Conservation (phyloP, 164 flowering plant genomes). For the Malania oleifera region DNA sequence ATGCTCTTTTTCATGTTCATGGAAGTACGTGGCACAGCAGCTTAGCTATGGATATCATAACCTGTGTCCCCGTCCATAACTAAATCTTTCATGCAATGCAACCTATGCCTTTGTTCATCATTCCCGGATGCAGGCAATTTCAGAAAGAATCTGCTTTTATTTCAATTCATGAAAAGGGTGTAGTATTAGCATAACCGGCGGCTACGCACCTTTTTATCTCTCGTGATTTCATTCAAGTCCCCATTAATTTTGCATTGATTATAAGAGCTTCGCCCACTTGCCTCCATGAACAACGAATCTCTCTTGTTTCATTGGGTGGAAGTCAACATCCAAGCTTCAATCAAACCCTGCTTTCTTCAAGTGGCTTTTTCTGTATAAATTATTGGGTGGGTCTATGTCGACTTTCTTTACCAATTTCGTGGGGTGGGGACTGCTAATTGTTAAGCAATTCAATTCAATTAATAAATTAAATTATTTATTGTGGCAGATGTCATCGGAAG, state of each 20-base stretch:
- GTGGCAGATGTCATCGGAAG: constrained; percentile 91
- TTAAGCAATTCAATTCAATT: too few relatives aligned
- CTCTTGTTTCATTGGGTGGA: too few relatives aligned
- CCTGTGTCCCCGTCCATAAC: neutral
- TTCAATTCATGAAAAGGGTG: neutral
- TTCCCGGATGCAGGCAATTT: neutral
- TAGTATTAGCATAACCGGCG: neutral
- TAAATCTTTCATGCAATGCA: neutral
- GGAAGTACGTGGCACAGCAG: neutral
- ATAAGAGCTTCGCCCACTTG: too few relatives aligned
- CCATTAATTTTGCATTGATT: neutral
- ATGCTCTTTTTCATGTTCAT: neutral
- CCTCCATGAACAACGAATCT: too few relatives aligned
- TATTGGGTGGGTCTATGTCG: too few relatives aligned
- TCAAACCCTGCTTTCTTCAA: neutral
- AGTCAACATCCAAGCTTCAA: neutral
- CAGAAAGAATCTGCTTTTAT: neutral
- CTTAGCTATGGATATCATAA: neutral
- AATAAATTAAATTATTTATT: neutral
- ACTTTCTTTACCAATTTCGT: too few relatives aligned
- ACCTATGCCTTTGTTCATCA: neutral
- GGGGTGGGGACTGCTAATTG: too few relatives aligned
- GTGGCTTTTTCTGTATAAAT: neutral
- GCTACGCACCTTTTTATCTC: neutral
- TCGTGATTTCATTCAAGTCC: constrained; percentile 5